These are phyloP conservation scores for Crassisporium funariophilum DNA, from an alignment of 768 basidiomycete species.

Conservation along the genomic window DNA sequence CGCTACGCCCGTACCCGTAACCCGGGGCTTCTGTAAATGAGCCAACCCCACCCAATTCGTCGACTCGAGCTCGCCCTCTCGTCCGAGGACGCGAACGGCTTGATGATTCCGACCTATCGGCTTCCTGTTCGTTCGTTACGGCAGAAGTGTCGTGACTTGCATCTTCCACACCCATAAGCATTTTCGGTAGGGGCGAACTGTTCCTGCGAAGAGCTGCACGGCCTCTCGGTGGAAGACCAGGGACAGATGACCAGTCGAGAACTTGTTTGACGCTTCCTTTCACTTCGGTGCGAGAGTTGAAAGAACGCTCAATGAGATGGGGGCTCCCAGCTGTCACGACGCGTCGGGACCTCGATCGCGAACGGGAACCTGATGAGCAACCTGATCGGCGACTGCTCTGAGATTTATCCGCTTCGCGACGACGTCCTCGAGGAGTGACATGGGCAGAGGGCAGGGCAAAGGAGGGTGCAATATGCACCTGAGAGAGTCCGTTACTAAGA, in stretches of 20 bases:
- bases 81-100: conserved; percentile 33
- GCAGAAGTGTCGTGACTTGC: conserved; percentile 26
- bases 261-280: neutral
- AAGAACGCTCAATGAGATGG: neutral
- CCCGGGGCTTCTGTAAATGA: conserved; percentile 56
- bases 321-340: conserved; percentile 14
- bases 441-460: conserved; percentile 32
- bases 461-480: conserved; percentile 21
- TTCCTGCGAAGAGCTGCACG: conserved; percentile 55
- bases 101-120: conserved; percentile 22
- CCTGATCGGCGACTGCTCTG: conserved; percentile 33
- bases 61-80: conserved; percentile 57
- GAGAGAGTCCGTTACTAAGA: conserved; percentile 31
- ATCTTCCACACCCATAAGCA: conserved; percentile 37
- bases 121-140: conserved; percentile 24
- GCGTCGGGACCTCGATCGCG: conserved; percentile 43
- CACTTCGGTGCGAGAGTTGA: neutral
- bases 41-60: conserved; percentile 51
- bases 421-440: conserved; percentile 56
- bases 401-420: conserved; percentile 39
- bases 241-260: conserved; percentile 9
- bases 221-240: conserved; percentile 51
- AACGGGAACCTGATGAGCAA: conserved; percentile 35
- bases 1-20: conserved; percentile 65
- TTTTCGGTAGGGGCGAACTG: conserved; percentile 59